Conservation (phyloP, 2,329 filamentous ascomycete species). For the Tolypocladium endophyticum region DNA sequence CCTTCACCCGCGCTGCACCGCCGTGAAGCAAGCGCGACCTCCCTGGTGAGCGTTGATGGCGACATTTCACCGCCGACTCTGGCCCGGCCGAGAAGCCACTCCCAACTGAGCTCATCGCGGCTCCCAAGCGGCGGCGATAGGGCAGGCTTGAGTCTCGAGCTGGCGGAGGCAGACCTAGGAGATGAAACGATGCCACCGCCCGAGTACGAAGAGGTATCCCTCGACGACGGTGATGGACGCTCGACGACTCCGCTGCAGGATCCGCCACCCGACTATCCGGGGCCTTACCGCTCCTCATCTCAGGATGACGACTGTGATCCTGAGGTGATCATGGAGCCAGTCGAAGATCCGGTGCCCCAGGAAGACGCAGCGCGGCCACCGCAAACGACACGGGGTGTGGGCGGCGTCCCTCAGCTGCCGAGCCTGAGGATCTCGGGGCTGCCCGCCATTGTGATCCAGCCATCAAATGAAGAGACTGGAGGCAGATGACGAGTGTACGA, state of each 20-base stretch:
- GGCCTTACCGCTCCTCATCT: constrained; percentile 20
- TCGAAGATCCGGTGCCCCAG: constrained; percentile 5
- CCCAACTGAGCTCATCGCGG: constrained; percentile 30
- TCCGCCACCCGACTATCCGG: constrained; percentile 42
- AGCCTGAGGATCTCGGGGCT: constrained; percentile 38
- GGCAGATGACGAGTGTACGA: neutral
- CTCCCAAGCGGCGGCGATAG: constrained; percentile 19
- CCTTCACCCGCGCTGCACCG: constrained; percentile 24
- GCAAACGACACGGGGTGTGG: constrained; percentile 22
- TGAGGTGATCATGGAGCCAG: neutral
- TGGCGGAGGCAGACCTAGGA: constrained; percentile 40
- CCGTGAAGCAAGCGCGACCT: constrained; percentile 40
- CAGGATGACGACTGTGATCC: constrained; percentile 7
- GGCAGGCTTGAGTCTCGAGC: constrained; percentile 41
- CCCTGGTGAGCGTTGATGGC: constrained; percentile 43
- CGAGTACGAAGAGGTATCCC: constrained; percentile 40
- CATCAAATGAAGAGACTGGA: neutral
- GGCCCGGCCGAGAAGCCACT: constrained; percentile 28
- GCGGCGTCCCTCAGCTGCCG: constrained; percentile 37
- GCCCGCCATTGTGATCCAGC: constrained; percentile 35
- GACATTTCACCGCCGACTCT: constrained; percentile 29
- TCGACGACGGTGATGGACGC: constrained; percentile 29
- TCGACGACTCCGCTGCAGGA: constrained; percentile 32
- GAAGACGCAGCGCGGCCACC: neutral
- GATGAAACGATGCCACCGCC: constrained; percentile 39